These are phyloP conservation scores for Zymoseptoria tritici DNA, from an alignment of 2,329 filamentous ascomycete species.

Conservation along the genomic window DNA sequence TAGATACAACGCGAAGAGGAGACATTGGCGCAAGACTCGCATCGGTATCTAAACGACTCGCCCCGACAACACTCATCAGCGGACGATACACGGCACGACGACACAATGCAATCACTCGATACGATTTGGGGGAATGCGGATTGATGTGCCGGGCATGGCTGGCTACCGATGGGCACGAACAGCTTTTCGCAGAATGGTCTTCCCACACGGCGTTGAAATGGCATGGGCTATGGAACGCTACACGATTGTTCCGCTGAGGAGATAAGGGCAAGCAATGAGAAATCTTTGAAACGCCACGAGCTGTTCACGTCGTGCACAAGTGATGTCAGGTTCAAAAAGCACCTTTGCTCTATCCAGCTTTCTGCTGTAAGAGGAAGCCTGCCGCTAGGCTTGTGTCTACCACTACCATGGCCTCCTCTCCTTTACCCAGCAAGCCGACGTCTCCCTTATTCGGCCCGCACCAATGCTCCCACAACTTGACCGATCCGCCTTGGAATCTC, in stretches of 20 bases:
- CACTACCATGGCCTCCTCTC: conserved; percentile 59
- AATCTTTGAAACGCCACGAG: conserved; percentile 13
- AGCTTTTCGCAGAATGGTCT: not conserved
- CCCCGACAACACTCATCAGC: conserved; percentile 19
- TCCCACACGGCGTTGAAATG: not conserved
- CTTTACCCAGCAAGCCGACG: conserved; percentile 54
- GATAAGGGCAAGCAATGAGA: conserved; percentile 20
- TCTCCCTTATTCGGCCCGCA: conserved; percentile 40
- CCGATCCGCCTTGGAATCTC: conserved; percentile 56
- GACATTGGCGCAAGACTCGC: conserved; percentile 99
- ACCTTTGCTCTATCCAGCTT: conserved; percentile 3
- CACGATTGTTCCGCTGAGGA: conserved; percentile 7
- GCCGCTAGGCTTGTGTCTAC: conserved; percentile 52
- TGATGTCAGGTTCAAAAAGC: not conserved
- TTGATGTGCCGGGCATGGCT: not conserved
- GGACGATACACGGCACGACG: not conserved
- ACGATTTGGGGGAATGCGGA: not conserved
- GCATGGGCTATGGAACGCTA: not conserved
- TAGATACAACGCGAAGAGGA: conserved; percentile 99
- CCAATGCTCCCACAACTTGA: conserved; percentile 47
- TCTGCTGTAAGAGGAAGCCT: conserved; percentile 23
- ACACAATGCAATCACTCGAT: not conserved
- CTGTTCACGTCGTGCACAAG: not conserved
- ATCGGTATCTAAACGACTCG: conserved; percentile 84
- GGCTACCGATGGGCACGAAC: not conserved